Conservation (phyloP, 441 rosid species). For the Breynia disticha region DNA sequence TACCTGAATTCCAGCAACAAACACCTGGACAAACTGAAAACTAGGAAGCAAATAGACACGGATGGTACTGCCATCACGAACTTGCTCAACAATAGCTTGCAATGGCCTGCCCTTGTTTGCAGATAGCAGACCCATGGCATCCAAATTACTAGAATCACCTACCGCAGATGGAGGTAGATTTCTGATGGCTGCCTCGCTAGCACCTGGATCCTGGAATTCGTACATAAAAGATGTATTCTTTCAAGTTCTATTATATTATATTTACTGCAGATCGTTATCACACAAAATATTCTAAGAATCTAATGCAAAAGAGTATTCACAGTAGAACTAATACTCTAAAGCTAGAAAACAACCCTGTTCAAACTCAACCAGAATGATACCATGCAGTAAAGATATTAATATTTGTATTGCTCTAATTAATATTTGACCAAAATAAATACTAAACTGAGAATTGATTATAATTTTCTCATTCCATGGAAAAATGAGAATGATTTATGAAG, state of each 20-base stretch:
- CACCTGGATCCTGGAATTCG: slow-evolving; percentile 55
- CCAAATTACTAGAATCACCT: slow-evolving; percentile 75
- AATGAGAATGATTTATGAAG: too few species aligned
- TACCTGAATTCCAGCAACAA: slow-evolving; percentile 97
- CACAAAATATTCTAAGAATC: not conserved
- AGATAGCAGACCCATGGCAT: slow-evolving; percentile 75
- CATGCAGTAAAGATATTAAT: too few species aligned
- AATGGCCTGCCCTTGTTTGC: slow-evolving; percentile 83
- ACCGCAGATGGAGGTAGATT: slow-evolving; percentile 87
- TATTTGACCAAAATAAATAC: too few species aligned
- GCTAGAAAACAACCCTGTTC: too few species aligned
- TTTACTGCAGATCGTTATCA: not conserved
- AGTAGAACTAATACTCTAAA: too few species aligned
- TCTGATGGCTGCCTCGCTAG: slow-evolving; percentile 71
- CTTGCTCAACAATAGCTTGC: slow-evolving; percentile 94
- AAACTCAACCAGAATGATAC: too few species aligned
- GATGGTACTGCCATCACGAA: slow-evolving; percentile 92
- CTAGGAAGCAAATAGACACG: slow-evolving; percentile 94
- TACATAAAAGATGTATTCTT: not conserved
- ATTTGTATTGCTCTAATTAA: too few species aligned
- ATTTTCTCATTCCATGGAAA: too few species aligned
- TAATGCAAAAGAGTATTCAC: too few species aligned
- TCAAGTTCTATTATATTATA: not conserved
- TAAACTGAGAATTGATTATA: too few species aligned
- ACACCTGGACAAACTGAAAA: slow-evolving; percentile 92